Evolutionary conservation across 2,329 filamentous ascomycete genomes (phyloP).

Genomic region (Colletotrichum sp.): DNA sequence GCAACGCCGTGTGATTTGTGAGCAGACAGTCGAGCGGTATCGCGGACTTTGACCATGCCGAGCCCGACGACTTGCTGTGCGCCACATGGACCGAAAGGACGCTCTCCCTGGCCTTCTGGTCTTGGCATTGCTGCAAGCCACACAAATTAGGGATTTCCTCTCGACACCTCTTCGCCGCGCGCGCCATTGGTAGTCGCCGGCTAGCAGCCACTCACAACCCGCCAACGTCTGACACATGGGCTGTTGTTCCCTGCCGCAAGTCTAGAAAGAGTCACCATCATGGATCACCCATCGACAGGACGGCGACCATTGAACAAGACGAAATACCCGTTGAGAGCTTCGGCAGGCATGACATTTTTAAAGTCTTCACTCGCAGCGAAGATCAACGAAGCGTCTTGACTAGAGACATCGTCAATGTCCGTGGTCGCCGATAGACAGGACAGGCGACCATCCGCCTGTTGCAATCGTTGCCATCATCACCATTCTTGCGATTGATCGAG

Average conservation of each 20-base stretch:
- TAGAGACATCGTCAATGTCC: not conserved
- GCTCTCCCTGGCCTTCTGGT: not conserved
- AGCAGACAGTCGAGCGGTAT: not conserved
- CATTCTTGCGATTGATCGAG: not conserved
- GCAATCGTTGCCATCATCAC: not conserved
- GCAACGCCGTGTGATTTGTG: slow-evolving; percentile 5
- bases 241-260: not conserved
- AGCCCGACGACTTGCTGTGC: slow-evolving; percentile 1
- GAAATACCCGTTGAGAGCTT: not conserved
- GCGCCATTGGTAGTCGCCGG: not conserved
- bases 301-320: not conserved
- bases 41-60: slow-evolving; percentile 14
- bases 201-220: not conserved
- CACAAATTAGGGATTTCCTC: not conserved
- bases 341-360: not conserved
- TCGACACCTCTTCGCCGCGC: not conserved
- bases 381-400: not conserved
- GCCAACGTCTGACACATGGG: not conserved
- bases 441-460: not conserved
- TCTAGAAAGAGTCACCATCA: not conserved
- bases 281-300: slow-evolving; percentile 1
- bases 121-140: slow-evolving; percentile 5
- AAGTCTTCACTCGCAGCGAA: not conserved
- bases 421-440: not conserved
- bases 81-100: not conserved